Evolutionary conservation across 768 basidiomycete species (phyloP).

Genomic region (Lactifluus echinatus): DNA sequence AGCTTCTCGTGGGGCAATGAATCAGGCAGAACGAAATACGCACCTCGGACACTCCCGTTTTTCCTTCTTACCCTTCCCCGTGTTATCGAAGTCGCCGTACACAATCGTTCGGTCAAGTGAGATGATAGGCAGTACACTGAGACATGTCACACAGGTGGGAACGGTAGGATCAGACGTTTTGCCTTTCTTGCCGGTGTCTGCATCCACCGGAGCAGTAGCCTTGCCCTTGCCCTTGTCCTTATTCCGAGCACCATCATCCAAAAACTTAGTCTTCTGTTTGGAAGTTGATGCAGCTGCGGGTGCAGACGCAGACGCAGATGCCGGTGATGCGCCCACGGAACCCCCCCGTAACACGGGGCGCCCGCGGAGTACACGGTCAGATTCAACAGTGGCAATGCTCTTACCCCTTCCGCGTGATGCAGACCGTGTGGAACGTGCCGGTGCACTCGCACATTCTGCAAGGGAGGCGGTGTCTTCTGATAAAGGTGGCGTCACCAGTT

Average conservation of each 20-base stretch:
- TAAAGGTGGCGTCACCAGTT: conserved; percentile 40
- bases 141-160: conserved; percentile 65
- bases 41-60: conserved; percentile 69
- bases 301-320: not conserved
- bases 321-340: conserved; percentile 1
- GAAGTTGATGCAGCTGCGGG: not conserved
- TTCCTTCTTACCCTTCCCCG: conserved; percentile 32
- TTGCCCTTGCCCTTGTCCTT: conserved; percentile 22
- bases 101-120: conserved; percentile 66
- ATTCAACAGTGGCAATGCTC: not conserved
- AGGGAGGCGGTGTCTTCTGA: conserved; percentile 37
- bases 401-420: conserved; percentile 21
- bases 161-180: conserved; percentile 22
- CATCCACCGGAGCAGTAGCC: conserved; percentile 13
- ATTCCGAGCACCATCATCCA: conserved; percentile 10
- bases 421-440: conserved; percentile 22
- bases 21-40: conserved; percentile 23
- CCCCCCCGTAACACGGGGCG: conserved; percentile 12
- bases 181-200: conserved; percentile 15
- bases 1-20: not conserved
- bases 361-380: conserved; percentile 18
- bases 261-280: conserved; percentile 15
- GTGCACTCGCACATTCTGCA: conserved; percentile 23
- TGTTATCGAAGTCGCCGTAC: conserved; percentile 53
- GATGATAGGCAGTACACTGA: conserved; percentile 65